These are phyloP conservation scores for Dalechampia spathulata DNA, from an alignment of 441 rosid genomes.

Conservation along the genomic window DNA sequence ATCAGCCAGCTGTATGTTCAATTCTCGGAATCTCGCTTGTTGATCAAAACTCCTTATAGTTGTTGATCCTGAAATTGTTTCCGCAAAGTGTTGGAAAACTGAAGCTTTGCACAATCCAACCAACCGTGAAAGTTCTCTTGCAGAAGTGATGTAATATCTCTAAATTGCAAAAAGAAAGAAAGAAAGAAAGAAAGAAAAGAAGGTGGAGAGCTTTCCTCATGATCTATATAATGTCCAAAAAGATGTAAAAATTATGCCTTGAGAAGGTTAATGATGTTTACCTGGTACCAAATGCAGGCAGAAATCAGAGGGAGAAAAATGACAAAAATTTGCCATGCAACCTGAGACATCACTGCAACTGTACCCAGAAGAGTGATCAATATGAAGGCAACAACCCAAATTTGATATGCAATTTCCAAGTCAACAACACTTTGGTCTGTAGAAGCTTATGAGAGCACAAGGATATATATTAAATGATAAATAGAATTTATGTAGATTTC, in stretches of 20 bases:
- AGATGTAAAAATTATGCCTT: too few species aligned
- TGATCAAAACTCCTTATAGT: constrained; percentile 86
- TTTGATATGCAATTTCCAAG: constrained; percentile 37
- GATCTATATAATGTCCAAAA: too few species aligned
- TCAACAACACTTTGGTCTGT: constrained; percentile 81
- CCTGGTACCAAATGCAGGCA: constrained; percentile 78
- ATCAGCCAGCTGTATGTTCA: constrained; percentile 60
- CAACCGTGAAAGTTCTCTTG: too few species aligned
- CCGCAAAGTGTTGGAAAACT: constrained; percentile 76
- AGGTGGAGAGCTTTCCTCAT: too few species aligned
- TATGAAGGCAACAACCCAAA: constrained; percentile 43
- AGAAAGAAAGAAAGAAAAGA: too few species aligned
- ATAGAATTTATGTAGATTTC: too few species aligned
- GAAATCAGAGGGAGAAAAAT: constrained; percentile 70
- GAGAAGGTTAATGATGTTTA: constrained; percentile 22
- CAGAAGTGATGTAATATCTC: constrained; percentile 74
- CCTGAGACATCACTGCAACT: too few species aligned
- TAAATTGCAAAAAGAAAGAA: too few species aligned
- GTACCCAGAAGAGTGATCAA: constrained; percentile 58
- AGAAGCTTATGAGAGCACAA: constrained; percentile 45
- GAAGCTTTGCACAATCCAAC: constrained; percentile 79
- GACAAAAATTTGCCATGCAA: too few species aligned
- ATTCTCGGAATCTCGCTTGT: too few species aligned
- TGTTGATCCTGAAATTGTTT: constrained; percentile 76
- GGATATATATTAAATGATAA: too few species aligned